Percentiles rank a stretch among this genome's conserved stretches.
phyloP scores from a whole-genome alignment of 2,329 filamentous ascomycete genomes.

The Graphilbum sp. region DNA sequence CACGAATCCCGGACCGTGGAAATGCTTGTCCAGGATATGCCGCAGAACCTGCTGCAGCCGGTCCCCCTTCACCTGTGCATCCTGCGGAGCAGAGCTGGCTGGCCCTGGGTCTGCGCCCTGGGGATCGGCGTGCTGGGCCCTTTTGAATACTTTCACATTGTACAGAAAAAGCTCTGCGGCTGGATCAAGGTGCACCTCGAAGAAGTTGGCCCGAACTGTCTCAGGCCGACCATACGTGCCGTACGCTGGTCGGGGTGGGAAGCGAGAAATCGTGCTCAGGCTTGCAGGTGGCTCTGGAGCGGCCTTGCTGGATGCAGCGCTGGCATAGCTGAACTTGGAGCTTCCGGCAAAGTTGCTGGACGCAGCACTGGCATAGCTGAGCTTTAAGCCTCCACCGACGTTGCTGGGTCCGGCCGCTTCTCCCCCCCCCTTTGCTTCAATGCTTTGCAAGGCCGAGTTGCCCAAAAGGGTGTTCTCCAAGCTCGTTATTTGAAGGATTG shows the following conservation, averaged over 20 bases:
- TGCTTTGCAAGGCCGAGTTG: no score
- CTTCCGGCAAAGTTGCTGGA: no score
- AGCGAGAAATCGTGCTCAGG: neutral
- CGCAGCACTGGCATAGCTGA: no score
- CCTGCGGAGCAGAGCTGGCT: no score
- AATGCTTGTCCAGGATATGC: constrained; percentile 17
- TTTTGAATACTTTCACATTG: constrained; percentile 19
- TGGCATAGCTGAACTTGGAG: no score
- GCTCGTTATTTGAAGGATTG: no score
- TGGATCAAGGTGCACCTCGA: constrained; percentile 22
- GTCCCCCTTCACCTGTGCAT: constrained; percentile 7
- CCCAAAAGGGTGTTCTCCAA: no score
- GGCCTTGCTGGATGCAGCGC: no score
- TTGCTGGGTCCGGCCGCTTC: no score
- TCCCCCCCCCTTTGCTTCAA: no score
- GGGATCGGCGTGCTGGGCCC: neutral
- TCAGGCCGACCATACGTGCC: constrained; percentile 26
- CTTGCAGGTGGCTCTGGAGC: neutral
- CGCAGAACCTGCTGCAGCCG: constrained; percentile 7
- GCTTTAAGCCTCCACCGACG: no score
- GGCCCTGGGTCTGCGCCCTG: no score
- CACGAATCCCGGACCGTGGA: constrained; percentile 15
- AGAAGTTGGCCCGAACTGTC: constrained; percentile 39
- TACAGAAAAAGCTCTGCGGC: constrained; percentile 26
- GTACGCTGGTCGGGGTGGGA: constrained; percentile 33